Percentiles rank a stretch among this genome's conserved stretches.
These are phyloP conservation scores for Pseudogymnoascus sp. DNA, from an alignment of 2,329 filamentous ascomycete species.

Conservation along the genomic window DNA sequence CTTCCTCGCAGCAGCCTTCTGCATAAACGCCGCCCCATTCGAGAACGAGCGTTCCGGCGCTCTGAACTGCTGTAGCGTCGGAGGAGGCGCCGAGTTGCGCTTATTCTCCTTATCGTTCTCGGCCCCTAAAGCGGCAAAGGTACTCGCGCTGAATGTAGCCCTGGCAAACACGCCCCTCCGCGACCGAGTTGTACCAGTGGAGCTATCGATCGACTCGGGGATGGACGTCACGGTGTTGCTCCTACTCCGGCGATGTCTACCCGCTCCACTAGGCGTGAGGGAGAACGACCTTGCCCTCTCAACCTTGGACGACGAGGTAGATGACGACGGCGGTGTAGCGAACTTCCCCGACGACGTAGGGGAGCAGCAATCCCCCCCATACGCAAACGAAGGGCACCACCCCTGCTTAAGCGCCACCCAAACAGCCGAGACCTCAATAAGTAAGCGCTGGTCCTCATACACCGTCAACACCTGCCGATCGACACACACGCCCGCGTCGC, in stretches of 20 bases:
- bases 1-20: slow-evolving; percentile 24
- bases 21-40: slow-evolving; percentile 40
- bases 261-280: slow-evolving; percentile 15
- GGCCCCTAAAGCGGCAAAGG: background rate
- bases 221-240: background rate
- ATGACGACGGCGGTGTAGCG: background rate
- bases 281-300: slow-evolving; percentile 20
- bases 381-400: slow-evolving; percentile 33
- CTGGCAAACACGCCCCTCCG: background rate
- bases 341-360: background rate
- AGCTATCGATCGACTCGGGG: background rate
- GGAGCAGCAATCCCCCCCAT: slow-evolving; percentile 24
- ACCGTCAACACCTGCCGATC: background rate
- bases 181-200: background rate
- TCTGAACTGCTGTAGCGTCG: background rate
- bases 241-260: slow-evolving; percentile 9
- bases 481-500: background rate
- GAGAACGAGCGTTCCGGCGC: slow-evolving; percentile 36
- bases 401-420: slow-evolving; percentile 43
- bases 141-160: background rate
- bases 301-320: background rate
- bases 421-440: slow-evolving; percentile 44
- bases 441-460: slow-evolving; percentile 5
- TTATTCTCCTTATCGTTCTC: background rate
- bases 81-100: background rate